Evolutionary conservation across 2,329 filamentous ascomycete species (phyloP).

Genomic region (Fusarium newnesense): DNA sequence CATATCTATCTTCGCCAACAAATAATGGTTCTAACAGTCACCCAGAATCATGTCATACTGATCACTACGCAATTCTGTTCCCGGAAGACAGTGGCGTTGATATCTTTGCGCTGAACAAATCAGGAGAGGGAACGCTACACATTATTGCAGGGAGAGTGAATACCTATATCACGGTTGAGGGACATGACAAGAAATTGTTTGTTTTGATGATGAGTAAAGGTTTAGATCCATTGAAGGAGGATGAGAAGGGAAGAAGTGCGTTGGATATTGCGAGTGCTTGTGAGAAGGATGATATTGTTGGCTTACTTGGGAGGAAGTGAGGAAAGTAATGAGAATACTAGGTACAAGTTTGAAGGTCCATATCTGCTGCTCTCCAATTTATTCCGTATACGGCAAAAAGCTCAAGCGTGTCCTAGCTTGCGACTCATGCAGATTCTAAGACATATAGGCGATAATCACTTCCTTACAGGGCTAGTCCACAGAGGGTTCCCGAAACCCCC

Average conservation of each 20-base stretch:
- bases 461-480: not conserved
- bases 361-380: not conserved
- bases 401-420: not conserved
- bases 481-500: not conserved
- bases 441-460: not conserved
- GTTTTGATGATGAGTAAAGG: conserved; percentile 28
- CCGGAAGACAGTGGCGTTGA: conserved; percentile 20
- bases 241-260: conserved; percentile 31
- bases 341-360: not conserved
- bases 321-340: not conserved
- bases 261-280: conserved; percentile 40
- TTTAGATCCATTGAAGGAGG: conserved; percentile 37
- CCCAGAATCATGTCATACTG: conserved; percentile 10
- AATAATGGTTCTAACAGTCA: rapidly evolving
- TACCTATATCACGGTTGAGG: rapidly evolving
- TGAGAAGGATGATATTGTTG: conserved; percentile 34
- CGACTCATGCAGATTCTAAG: not conserved
- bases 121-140: conserved; percentile 34
- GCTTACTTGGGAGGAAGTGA: conserved; percentile 20
- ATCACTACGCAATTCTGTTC: conserved; percentile 27
- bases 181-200: conserved; percentile 33
- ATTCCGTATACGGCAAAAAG: not conserved
- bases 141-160: conserved; percentile 3
- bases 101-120: conserved; percentile 19
- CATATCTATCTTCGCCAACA: conserved; percentile 3